Conservation (phyloP, 345 rosid species). For the Arabis hirsuta region DNA sequence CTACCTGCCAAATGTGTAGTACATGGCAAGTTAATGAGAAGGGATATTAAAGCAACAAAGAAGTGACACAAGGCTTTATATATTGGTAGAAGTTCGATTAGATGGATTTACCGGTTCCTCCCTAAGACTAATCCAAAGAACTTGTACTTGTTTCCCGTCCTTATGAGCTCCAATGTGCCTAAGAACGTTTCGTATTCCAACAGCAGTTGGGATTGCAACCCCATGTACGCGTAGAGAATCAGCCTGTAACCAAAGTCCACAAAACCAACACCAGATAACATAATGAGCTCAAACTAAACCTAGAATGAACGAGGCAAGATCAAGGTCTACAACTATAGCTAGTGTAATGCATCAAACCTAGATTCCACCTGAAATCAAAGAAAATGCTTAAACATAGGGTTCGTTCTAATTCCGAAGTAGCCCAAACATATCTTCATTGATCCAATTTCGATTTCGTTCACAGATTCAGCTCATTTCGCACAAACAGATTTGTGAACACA, state of each 20-base stretch:
- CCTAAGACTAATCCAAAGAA: conserved; percentile 94
- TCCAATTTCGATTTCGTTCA: conserved; percentile 8
- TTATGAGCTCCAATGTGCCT: conserved; percentile 77
- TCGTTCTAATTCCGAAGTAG: conserved; percentile 2
- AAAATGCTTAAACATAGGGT: not conserved
- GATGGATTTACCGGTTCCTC: conserved; percentile 81
- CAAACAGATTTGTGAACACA: not conserved
- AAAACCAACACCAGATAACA: conserved; percentile 12
- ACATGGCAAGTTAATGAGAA: conserved; percentile 16
- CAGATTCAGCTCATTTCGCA: conserved; percentile 31
- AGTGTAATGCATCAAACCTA: conserved; percentile 1
- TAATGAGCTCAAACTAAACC: conserved; percentile 5
- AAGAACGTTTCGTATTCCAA: conserved; percentile 86
- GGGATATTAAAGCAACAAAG: not conserved
- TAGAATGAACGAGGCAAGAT: not conserved
- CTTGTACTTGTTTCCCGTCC: conserved; percentile 59
- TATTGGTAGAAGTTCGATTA: not conserved
- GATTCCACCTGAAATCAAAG: conserved; percentile 2
- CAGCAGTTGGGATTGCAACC: conserved; percentile 87
- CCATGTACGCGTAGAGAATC: conserved; percentile 83
- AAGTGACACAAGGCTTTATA: conserved; percentile 17
- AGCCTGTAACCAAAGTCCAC: conserved; percentile 56
- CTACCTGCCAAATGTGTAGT: conserved; percentile 62
- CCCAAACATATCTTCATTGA: not conserved
- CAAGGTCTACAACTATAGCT: not conserved